Evolutionary conservation across 2,329 filamentous ascomycete genomes (phyloP).

Genomic region (Boeremia lycopersici): DNA sequence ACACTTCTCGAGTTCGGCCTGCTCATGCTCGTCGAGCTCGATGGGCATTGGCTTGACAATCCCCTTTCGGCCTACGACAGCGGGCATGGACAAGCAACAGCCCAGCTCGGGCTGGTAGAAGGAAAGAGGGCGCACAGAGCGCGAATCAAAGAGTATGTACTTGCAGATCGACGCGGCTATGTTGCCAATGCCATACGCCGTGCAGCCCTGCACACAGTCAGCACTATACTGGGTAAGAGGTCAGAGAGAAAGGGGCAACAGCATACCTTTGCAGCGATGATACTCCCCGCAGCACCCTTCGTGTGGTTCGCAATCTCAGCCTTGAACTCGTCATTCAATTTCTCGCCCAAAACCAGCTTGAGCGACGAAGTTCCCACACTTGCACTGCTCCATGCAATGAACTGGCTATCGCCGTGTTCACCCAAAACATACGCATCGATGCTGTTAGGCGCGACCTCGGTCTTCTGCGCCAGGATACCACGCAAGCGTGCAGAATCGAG

Average conservation of each 20-base stretch:
- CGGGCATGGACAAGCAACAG: slow-evolving; percentile 59
- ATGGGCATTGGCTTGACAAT: slow-evolving; percentile 50
- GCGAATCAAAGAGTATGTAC: slow-evolving; percentile 57
- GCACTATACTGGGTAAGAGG: neutral
- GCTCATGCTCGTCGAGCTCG: slow-evolving; percentile 44
- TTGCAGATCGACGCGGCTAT: slow-evolving; percentile 57
- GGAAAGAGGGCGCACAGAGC: slow-evolving; percentile 55
- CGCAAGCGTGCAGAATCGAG: slow-evolving; percentile 59
- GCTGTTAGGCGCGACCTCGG: slow-evolving; percentile 47
- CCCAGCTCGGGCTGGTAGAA: slow-evolving; percentile 56
- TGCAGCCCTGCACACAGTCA: slow-evolving; percentile 47
- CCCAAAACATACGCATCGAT: slow-evolving; percentile 56
- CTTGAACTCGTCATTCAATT: slow-evolving; percentile 33
- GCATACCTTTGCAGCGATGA: slow-evolving; percentile 54
- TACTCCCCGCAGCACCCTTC: slow-evolving; percentile 54
- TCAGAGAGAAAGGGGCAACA: neutral
- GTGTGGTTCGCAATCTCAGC: slow-evolving; percentile 52
- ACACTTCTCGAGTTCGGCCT: slow-evolving; percentile 40
- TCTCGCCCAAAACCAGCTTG: slow-evolving; percentile 38
- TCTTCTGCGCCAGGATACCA: slow-evolving; percentile 50
- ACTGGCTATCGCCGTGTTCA: slow-evolving; percentile 57
- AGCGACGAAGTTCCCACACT: slow-evolving; percentile 53
- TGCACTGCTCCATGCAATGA: slow-evolving; percentile 55
- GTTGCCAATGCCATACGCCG: slow-evolving; percentile 58
- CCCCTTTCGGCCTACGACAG: slow-evolving; percentile 55